A percentile compares a stretch with the other conserved stretches of the same genome.
Conservation (phyloP, 768 basidiomycete genomes). For the Gloeopeniophorella convolvens region DNA sequence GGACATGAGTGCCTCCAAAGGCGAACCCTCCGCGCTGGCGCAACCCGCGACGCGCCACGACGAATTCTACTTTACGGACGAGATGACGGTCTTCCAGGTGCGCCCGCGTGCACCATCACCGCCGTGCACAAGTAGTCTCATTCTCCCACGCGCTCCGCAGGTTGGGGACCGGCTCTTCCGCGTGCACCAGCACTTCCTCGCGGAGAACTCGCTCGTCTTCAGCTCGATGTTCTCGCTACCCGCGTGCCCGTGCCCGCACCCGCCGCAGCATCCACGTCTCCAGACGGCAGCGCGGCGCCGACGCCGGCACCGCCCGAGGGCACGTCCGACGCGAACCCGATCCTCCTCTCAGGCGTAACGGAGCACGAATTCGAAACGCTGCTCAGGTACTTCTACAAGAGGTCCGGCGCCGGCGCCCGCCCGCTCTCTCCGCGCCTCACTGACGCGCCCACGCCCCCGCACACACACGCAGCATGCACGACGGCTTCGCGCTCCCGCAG, state of each 20-base stretch:
- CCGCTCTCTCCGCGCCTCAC: neutral
- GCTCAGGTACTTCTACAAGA: slow-evolving; percentile 11
- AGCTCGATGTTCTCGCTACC: slow-evolving; percentile 10
- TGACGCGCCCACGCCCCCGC: neutral
- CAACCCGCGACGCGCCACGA: slow-evolving; percentile 1
- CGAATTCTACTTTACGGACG: slow-evolving; percentile 18
- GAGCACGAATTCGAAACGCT: slow-evolving; percentile 15
- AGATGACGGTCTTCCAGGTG: slow-evolving; percentile 17
- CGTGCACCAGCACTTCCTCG: slow-evolving; percentile 15
- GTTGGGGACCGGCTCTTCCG: slow-evolving; percentile 14
- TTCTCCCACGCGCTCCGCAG: neutral
- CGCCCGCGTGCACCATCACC: neutral
- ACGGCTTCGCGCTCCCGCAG: slow-evolving; percentile 5
- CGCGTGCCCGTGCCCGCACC: neutral
- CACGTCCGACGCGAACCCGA: slow-evolving; percentile 7
- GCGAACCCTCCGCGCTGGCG: neutral
- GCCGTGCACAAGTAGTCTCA: no score
- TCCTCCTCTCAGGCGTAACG: slow-evolving; percentile 9
- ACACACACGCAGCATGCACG: slow-evolving; percentile 7
- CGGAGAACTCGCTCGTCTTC: slow-evolving; percentile 12
- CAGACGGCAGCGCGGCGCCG: no score
- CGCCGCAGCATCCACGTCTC: no score
- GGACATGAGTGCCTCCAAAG: neutral
- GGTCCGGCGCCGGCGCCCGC: neutral
- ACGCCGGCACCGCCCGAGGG: slow-evolving; percentile 1